Evolutionary conservation across 1,284 basidiomycete genomes (phyloP).

Genomic region (Marasmius tenuissimus): DNA sequence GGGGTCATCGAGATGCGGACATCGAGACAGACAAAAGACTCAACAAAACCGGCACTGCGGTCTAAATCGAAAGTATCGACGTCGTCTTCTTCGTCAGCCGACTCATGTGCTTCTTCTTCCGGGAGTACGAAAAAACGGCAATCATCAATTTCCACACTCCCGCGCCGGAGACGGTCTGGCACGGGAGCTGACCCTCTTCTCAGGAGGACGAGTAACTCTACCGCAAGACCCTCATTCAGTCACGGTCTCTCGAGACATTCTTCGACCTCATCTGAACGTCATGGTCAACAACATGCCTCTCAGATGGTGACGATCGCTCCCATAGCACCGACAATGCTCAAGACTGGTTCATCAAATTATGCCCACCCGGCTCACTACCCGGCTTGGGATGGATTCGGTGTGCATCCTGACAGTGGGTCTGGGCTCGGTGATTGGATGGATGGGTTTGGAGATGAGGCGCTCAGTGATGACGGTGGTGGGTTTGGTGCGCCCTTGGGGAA

Average conservation of each 20-base stretch:
- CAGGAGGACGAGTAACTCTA: background rate
- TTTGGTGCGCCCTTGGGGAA: constrained; percentile 15
- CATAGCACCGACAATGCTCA: constrained; percentile 92
- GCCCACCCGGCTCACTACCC: background rate
- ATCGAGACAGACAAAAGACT: constrained; percentile 21
- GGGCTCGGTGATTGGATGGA: constrained; percentile 25
- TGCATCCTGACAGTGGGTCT: constrained; percentile 11
- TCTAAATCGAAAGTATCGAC: constrained; percentile 37
- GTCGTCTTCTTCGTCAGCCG: constrained; percentile 34
- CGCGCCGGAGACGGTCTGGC: constrained; percentile 22
- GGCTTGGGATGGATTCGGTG: constrained; percentile 30
- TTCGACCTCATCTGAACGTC: background rate
- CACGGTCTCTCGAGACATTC: constrained; percentile 3
- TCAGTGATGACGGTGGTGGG: constrained; percentile 19
- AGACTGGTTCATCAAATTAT: constrained; percentile 61
- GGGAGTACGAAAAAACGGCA: constrained; percentile 22
- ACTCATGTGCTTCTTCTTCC: constrained; percentile 28
- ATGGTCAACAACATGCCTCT: constrained; percentile 20
- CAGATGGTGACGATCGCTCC: constrained; percentile 88
- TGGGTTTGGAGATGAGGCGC: constrained; percentile 25
- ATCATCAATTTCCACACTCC: constrained; percentile 10
- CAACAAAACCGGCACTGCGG: constrained; percentile 16
- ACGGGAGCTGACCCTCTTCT: constrained; percentile 4
- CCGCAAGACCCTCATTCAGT: constrained; percentile 8
- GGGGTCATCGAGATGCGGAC: constrained; percentile 68